A percentile compares a stretch with the other conserved stretches of the same genome.
These are phyloP conservation scores for Setaria italica DNA, from an alignment of 202 grass and related monocot genomes.

Conservation along the genomic window DNA sequence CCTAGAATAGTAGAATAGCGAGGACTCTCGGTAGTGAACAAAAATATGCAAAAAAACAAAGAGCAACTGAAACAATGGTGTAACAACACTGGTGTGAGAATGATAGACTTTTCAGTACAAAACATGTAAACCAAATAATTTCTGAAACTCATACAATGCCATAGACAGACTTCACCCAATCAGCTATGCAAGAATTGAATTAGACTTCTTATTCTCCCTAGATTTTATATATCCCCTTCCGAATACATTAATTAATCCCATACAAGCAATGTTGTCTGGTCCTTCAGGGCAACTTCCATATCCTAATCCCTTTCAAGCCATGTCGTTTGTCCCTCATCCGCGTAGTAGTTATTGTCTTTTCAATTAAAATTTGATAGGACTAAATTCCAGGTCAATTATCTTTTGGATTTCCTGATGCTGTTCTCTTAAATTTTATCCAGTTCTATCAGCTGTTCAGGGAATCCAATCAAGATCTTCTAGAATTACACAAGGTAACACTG, in stretches of 20 bases:
- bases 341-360: neutral
- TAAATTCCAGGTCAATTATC: neutral
- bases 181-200: neutral
- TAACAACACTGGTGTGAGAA: neutral
- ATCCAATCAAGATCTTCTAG: conserved; percentile 81
- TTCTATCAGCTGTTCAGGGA: conserved; percentile 91
- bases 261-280: too few relatives aligned
- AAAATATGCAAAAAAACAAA: neutral
- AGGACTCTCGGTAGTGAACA: neutral
- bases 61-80: neutral
- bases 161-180: neutral
- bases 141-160: neutral
- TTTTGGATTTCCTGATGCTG: neutral
- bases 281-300: neutral
- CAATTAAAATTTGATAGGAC: neutral
- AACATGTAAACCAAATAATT: neutral
- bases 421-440: conserved; percentile 42
- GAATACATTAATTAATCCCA: too few relatives aligned
- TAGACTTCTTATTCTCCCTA: neutral
- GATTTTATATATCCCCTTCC: neutral
- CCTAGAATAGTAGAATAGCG: neutral
- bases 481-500: conserved; percentile 69
- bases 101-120: neutral
- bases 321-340: neutral
- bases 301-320: neutral